A percentile compares a stretch with the other conserved stretches of the same genome.
Conservation (phyloP, 768 basidiomycete species). For the Inosperma sp. region DNA sequence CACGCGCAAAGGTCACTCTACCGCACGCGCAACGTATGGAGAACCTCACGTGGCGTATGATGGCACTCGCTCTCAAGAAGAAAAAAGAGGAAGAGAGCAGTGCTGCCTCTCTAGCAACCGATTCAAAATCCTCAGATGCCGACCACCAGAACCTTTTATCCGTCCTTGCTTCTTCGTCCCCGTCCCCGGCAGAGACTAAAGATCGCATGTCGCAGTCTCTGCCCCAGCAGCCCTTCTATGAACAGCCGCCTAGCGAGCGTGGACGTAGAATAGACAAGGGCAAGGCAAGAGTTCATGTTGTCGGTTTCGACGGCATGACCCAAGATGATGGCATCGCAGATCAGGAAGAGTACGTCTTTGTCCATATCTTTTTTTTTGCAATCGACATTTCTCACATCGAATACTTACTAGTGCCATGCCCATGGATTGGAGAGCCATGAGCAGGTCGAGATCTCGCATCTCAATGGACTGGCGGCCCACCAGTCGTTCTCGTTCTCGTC, state of each 20-base stretch:
- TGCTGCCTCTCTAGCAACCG: slow-evolving; percentile 14
- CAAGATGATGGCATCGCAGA: slow-evolving; percentile 55
- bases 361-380: slow-evolving; percentile 6
- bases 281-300: slow-evolving; percentile 69
- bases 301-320: slow-evolving; percentile 75
- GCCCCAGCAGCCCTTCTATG: slow-evolving; percentile 17
- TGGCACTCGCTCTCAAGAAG: slow-evolving; percentile 91
- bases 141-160: slow-evolving; percentile 1
- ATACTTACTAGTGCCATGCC: slow-evolving; percentile 48
- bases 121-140: slow-evolving; percentile 3
- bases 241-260: slow-evolving; percentile 43
- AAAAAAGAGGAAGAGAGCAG: slow-evolving; percentile 70
- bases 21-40: slow-evolving; percentile 97
- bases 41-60: slow-evolving; percentile 98
- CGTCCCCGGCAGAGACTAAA: slow-evolving; percentile 6
- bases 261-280: slow-evolving; percentile 79
- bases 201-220: slow-evolving; percentile 9
- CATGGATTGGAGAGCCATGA: slow-evolving; percentile 94
- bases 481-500: slow-evolving; percentile 73
- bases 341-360: slow-evolving; percentile 64
- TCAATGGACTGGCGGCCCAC: slow-evolving; percentile 89
- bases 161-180: slow-evolving; percentile 1
- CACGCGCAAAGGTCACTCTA: slow-evolving; percentile 80
- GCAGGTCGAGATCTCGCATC: slow-evolving; percentile 83
- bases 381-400: slow-evolving; percentile 15